phyloP scores from a whole-genome alignment of 2,329 filamentous ascomycete genomes.

The Aphanocladium album region DNA sequence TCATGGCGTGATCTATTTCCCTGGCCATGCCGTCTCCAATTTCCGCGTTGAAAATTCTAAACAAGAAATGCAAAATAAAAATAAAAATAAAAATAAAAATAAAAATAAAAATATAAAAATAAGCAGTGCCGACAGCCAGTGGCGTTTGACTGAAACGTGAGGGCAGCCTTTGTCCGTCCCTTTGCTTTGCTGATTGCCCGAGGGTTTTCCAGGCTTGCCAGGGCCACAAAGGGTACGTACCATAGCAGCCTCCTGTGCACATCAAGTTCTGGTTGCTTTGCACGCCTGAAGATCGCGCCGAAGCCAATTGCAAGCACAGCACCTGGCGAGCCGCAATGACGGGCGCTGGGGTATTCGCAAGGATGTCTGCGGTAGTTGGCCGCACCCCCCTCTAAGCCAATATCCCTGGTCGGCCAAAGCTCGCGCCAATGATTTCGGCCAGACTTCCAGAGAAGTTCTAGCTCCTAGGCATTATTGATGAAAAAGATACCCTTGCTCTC shows the following conservation, averaged over 20 bases:
- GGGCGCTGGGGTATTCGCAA: neutral
- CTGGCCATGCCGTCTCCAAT: neutral
- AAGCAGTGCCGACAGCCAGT: neutral
- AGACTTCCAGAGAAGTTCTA: neutral
- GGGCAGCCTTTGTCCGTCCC: neutral
- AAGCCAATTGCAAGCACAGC: neutral
- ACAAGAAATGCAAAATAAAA: neutral
- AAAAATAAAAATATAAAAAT: neutral
- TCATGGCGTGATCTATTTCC: neutral
- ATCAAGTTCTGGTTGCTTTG: neutral
- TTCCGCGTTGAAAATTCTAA: neutral
- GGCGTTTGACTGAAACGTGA: slow-evolving; percentile 3
- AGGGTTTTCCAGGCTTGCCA: neutral
- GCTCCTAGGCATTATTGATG: neutral
- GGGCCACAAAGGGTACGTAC: neutral
- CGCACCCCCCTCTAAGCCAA: neutral
- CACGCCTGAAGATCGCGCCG: neutral
- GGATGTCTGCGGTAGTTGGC: neutral
- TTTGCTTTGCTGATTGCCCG: neutral
- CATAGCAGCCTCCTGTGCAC: neutral
- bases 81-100: neutral
- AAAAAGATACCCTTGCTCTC: neutral
- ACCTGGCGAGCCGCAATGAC: neutral
- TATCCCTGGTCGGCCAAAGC: neutral
- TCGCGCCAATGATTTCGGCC: neutral